Base-by-base conservation (phyloP, 495 filamentous ascomycete species). In the Chlorociboria aeruginascens region DNA sequence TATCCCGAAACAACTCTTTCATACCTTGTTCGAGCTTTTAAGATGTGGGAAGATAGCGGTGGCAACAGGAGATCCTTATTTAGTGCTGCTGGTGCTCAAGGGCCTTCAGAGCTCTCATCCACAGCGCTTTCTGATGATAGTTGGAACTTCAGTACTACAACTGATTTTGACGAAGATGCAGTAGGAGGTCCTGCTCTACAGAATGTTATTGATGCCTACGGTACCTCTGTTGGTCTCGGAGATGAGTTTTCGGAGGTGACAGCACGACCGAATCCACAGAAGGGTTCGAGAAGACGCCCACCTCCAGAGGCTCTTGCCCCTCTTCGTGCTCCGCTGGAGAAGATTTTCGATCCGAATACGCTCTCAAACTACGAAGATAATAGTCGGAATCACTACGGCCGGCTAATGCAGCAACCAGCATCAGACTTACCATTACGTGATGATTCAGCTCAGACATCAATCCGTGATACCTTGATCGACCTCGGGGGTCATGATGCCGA, bases 91-190 rank as follows among this genome's bases (percentile, higher is more conserved):
- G 87, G 89, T 45, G 87, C 87, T 17, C 78, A 79, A 31, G 80
- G 62, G 7, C 67, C 79, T 25, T 74, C 78, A 55, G 32, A 46
- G 13, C 13, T 33, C 12, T 13, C 47, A 9, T 56, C 56, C 4
- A 6, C 66, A 68, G 46, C 60, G 63, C 11, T 57, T 53, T 31
- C 63, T 65, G 42, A 67, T 62, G 83, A 89, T 49, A 84, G 90
- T 54, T 95, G 92, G 87, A 95, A 90, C 55, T 95, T 95, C 57
- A 89, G 84, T 58, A 88, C 84, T 0, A 92, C 86, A 0, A 81
- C 85, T 46, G 83, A 79, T 8, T 94, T 95, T 60, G 83, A 93
- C 57, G 72, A 79, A 48, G 64, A 73, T 44, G 68, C 76, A 32
- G 57, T 66, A 35, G 60, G 69, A 46, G 66, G 63, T 32, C 58